Evolutionary conservation across 2,329 filamentous ascomycete genomes (phyloP), one percentile per base, ranked within the genome.

Genomic region (Dryadomyces sulphureus): DNA sequence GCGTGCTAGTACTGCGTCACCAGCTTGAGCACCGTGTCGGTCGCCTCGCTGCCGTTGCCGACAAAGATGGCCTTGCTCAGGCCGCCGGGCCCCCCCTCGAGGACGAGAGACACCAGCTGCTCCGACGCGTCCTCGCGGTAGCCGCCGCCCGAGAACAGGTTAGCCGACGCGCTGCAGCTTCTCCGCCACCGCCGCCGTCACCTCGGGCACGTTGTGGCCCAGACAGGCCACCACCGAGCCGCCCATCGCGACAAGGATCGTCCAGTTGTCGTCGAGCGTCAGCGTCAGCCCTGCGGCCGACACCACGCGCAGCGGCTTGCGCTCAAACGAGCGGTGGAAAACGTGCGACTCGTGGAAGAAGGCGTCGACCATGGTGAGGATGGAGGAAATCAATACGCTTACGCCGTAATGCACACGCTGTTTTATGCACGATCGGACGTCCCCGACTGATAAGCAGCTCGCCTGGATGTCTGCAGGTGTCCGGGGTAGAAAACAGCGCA

Each of bases 191-290:
- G 79, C 81, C 3, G 71, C 63, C n/a, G 66, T 65, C 12, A 89
- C 74, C 41, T 78, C 66, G 38, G 67, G 56, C 42, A 80, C 70
- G 32, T 74, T 76, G 54, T 86, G 78, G 7, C 84, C 84, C 11
- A 90, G 64, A 56, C 79, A 82, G 11, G 77, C 69, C 3, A 88
- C 83, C 20, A 79, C 82, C 4, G 84, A 80, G 19, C 85, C 85
- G 25, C 80, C 75, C 20, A 79, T 83, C 1, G 77, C 79, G 58
- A 90, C 84, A 14, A 88, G 70, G 39, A 92, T 72, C 34, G 64
- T 66, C 21, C 70, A 68, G 2, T 78, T 79, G 17, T 57, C 51
- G 20, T 48, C 22, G 34, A 48, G 32, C 14, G 27, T 32, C 27
- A 8, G 27, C 4, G 27, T 32, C 27, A 32, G 27, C 4, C 27